Conservation (phyloP, 768 basidiomycete genomes). For the Pulveroboletus sp. region DNA sequence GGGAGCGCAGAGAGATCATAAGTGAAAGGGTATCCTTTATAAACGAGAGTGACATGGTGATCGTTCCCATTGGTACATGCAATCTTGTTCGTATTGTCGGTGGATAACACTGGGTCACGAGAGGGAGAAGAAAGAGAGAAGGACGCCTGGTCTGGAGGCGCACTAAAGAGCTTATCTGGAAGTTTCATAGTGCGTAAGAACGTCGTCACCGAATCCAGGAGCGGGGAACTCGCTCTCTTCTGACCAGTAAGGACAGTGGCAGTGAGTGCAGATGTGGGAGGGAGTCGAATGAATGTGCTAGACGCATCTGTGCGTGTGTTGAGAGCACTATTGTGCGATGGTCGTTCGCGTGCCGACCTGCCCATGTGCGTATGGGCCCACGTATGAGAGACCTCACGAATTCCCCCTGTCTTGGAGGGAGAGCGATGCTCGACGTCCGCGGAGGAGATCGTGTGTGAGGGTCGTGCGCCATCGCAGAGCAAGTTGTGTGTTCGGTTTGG, state of each 20-base stretch:
- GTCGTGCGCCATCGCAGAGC: slow-evolving; percentile 5
- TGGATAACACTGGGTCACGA: slow-evolving; percentile 12
- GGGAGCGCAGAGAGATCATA: slow-evolving; percentile 28
- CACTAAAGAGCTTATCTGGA: slow-evolving; percentile 12
- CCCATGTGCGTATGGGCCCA: slow-evolving; percentile 6
- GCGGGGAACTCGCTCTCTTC: slow-evolving; percentile 6
- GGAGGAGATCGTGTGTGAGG: not conserved
- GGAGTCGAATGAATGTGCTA: slow-evolving; percentile 11
- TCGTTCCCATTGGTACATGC: slow-evolving; percentile 3
- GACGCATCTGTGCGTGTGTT: slow-evolving; percentile 9
- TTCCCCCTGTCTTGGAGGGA: slow-evolving; percentile 4
- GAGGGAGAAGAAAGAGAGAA: slow-evolving; percentile 5
- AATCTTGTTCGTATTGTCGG: not conserved
- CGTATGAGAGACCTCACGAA: not conserved
- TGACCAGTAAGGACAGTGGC: not conserved
- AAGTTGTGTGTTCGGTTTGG: slow-evolving; percentile 7
- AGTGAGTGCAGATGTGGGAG: slow-evolving; percentile 2
- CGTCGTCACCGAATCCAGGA: slow-evolving; percentile 15
- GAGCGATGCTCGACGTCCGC: slow-evolving; percentile 3
- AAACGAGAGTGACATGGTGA: slow-evolving; percentile 21
- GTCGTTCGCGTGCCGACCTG: slow-evolving; percentile 3
- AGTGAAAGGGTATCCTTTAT: slow-evolving; percentile 26
- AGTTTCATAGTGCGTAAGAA: slow-evolving; percentile 26
- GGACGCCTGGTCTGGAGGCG: slow-evolving; percentile 11
- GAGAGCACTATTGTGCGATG: slow-evolving; percentile 3